A percentile compares a stretch with the other conserved stretches of the same genome.
phyloP scores from a whole-genome alignment of 345 rosid species.

The Conringia planisiliqua region DNA sequence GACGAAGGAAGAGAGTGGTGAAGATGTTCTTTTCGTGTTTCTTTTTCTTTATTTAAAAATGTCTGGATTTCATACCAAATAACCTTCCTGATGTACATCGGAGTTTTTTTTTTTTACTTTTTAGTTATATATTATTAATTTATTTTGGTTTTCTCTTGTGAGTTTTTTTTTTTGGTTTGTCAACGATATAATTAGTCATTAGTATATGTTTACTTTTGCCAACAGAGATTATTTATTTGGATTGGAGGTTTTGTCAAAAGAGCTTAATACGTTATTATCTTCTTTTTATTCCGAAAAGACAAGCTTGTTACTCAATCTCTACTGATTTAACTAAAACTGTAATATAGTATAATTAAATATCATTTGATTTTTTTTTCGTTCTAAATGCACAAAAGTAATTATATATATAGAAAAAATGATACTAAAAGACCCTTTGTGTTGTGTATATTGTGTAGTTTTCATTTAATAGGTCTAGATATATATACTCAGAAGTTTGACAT shows the following conservation, averaged over 20 bases:
- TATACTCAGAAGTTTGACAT: not conserved
- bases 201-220: not conserved
- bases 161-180: not conserved
- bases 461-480: too few species aligned
- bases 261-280: not conserved
- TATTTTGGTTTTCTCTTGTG: not conserved
- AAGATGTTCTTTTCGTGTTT: constrained; percentile 18
- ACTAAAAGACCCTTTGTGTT: too few species aligned
- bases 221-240: not conserved
- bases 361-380: too few species aligned
- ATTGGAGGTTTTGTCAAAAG: not conserved
- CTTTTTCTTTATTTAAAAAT: not conserved
- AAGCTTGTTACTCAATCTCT: not conserved
- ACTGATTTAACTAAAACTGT: not conserved
- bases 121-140: not conserved
- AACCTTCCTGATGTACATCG: not conserved
- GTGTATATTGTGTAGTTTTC: too few species aligned
- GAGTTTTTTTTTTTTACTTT: not conserved
- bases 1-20: constrained; percentile 19
- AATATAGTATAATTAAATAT: not conserved
- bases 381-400: too few species aligned
- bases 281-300: not conserved
- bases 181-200: not conserved
- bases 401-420: too few species aligned
- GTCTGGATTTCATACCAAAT: constrained; percentile 3